These are phyloP conservation scores for Linnemannia schmuckeri DNA, from an alignment of 192 early-diverging fungal genomes.

Conservation along the genomic window DNA sequence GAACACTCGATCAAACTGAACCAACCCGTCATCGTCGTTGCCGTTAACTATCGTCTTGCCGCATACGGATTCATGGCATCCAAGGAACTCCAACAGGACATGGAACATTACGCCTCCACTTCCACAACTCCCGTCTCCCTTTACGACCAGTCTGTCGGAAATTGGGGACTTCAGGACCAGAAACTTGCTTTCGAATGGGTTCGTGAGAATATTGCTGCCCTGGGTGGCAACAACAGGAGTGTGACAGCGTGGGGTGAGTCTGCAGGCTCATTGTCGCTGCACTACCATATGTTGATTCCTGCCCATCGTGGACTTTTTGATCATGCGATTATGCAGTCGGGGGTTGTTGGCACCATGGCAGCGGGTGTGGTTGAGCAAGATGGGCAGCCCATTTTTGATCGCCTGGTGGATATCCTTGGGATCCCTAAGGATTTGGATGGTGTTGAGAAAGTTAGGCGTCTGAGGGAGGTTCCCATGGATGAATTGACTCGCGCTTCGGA, in stretches of 20 bases:
- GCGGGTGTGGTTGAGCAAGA: neutral
- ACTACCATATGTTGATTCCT: conserved; percentile 33
- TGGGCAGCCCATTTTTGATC: conserved; percentile 30
- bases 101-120: neutral
- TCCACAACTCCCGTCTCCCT: neutral
- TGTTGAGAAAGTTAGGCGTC: conserved; percentile 21
- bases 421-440: conserved; percentile 25
- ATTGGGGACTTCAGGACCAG: conserved; percentile 48
- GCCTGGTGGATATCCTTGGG: neutral
- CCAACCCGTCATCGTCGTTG: conserved; percentile 59
- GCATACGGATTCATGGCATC: conserved; percentile 58
- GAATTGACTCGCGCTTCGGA: conserved; percentile 8
- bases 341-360: conserved; percentile 11
- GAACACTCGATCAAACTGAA: conserved; percentile 27
- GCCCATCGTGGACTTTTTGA: conserved; percentile 34
- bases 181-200: conserved; percentile 44
- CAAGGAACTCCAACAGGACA: conserved; percentile 33
- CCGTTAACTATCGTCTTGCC: conserved; percentile 64
- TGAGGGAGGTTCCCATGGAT: conserved; percentile 16
- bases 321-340: conserved; percentile 52
- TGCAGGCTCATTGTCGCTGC: conserved; percentile 29
- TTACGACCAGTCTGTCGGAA: conserved; percentile 30
- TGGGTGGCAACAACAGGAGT: conserved; percentile 21
- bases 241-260: conserved; percentile 43
- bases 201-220: conserved; percentile 24